Conservation (phyloP, 2,329 filamentous ascomycete genomes). For the Botrytis byssoidea region DNA sequence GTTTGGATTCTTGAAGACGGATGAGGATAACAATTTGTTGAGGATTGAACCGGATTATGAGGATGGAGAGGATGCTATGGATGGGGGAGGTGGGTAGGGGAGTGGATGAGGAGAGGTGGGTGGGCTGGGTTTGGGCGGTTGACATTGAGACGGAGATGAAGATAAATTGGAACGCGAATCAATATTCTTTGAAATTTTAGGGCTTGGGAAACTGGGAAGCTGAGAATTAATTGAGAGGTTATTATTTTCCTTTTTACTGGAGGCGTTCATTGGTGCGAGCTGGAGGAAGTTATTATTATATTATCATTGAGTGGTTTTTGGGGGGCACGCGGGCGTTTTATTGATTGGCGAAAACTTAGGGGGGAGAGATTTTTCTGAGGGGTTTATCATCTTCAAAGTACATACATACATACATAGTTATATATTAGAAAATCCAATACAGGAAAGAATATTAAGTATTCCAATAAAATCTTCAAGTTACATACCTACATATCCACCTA, state of each 20-base stretch:
- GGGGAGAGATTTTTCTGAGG: neutral
- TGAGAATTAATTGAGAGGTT: neutral
- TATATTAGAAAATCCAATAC: neutral
- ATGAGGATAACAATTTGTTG: constrained; percentile 39
- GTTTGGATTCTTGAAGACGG: constrained; percentile 45
- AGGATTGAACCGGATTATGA: constrained; percentile 33
- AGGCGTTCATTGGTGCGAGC: neutral
- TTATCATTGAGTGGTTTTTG: neutral
- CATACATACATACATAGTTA: neutral
- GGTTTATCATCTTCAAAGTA: neutral
- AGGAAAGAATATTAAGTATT: neutral
- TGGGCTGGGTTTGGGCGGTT: neutral
- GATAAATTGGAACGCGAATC: too few relatives aligned
- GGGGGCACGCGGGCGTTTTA: neutral
- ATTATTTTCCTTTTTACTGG: neutral
- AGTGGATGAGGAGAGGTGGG: neutral
- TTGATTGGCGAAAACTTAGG: neutral
- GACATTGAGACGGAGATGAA: neutral
- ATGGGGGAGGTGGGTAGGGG: neutral
- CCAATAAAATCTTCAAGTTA: neutral
- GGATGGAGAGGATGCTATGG: constrained; percentile 19
- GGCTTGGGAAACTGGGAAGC: neutral
- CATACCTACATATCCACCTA: too few relatives aligned
- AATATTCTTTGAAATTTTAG: neutral
- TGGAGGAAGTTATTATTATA: neutral